A percentile compares a stretch with the other conserved stretches of the same genome.
phyloP scores from a whole-genome alignment of 2,329 filamentous ascomycete genomes.

The Decorospora gaudefroyi region DNA sequence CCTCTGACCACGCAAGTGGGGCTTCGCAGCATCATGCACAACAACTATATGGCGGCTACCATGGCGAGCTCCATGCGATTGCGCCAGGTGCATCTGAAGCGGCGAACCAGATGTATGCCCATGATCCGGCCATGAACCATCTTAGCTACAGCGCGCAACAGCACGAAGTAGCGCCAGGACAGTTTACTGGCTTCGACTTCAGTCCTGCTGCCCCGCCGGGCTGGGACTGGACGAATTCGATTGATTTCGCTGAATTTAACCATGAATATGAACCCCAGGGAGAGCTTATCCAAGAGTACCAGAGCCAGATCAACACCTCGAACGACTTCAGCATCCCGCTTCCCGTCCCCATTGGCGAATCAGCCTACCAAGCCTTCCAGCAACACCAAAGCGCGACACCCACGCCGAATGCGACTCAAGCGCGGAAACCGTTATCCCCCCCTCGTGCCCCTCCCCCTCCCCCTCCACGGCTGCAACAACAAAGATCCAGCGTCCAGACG shows the following conservation, averaged over 20 bases:
- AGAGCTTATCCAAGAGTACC: constrained; percentile 49
- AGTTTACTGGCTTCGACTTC: constrained; percentile 30
- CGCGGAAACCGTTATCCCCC: constrained; percentile 34
- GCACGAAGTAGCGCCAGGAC: constrained; percentile 22
- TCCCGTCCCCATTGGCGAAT: constrained; percentile 22
- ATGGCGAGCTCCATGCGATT: constrained; percentile 35
- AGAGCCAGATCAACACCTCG: constrained; percentile 30
- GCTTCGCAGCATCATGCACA: constrained; percentile 25
- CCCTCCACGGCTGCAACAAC: constrained; percentile 29
- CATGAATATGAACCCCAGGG: constrained; percentile 53
- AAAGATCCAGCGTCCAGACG: constrained; percentile 30
- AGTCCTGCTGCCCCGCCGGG: constrained; percentile 31
- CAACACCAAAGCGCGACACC: constrained; percentile 18
- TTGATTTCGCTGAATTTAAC: constrained; percentile 42
- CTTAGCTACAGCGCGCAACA: constrained; percentile 26
- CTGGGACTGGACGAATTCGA: constrained; percentile 49
- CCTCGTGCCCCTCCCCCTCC: constrained; percentile 6
- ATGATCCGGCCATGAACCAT: constrained; percentile 27
- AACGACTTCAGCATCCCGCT: constrained; percentile 50
- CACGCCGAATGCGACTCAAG: constrained; percentile 19
- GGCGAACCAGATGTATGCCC: constrained; percentile 20
- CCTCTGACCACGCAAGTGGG: constrained; percentile 40
- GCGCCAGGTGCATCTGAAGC: constrained; percentile 21
- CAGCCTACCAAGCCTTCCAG: constrained; percentile 29
- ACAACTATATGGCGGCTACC: constrained; percentile 29